Conservation (phyloP, 371 early-diverging fungal species). For the Syncephalastrum racemosum region DNA sequence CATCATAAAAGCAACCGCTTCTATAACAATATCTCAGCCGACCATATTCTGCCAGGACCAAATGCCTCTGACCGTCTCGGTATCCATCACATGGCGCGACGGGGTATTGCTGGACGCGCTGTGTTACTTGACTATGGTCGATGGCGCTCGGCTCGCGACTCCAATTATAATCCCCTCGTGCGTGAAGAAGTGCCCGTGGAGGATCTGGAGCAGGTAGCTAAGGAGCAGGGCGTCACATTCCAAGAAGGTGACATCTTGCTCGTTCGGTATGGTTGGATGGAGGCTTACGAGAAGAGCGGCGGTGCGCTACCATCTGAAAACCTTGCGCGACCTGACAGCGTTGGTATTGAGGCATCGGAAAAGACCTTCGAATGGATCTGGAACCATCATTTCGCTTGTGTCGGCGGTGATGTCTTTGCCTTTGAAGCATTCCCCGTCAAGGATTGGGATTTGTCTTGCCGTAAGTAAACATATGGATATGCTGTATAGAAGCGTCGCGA, state of each 20-base stretch:
- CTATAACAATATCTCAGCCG: conserved; percentile 30
- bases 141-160: conserved; percentile 30
- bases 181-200: conserved; percentile 32
- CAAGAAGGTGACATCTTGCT: conserved; percentile 42
- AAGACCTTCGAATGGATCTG: conserved; percentile 46
- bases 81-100: conserved; percentile 44
- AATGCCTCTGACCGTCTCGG: conserved; percentile 26
- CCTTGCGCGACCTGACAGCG: conserved; percentile 16
- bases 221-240: conserved; percentile 34
- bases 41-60: conserved; percentile 15
- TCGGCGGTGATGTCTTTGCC: conserved; percentile 31
- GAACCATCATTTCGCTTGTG: conserved; percentile 47
- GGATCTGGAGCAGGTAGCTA: conserved; percentile 37
- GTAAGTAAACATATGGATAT: conserved; percentile 27
- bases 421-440: conserved; percentile 42
- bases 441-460: conserved; percentile 15
- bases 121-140: conserved; percentile 43
- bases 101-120: conserved; percentile 46
- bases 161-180: conserved; percentile 31
- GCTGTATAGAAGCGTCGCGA: not conserved
- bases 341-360: conserved; percentile 39
- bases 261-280: conserved; percentile 42
- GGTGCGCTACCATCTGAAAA: not conserved
- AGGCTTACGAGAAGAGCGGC: conserved; percentile 11
- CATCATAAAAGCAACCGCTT: conserved; percentile 21